phyloP scores from a whole-genome alignment of 768 basidiomycete genomes.

The Boletus huronensis region DNA sequence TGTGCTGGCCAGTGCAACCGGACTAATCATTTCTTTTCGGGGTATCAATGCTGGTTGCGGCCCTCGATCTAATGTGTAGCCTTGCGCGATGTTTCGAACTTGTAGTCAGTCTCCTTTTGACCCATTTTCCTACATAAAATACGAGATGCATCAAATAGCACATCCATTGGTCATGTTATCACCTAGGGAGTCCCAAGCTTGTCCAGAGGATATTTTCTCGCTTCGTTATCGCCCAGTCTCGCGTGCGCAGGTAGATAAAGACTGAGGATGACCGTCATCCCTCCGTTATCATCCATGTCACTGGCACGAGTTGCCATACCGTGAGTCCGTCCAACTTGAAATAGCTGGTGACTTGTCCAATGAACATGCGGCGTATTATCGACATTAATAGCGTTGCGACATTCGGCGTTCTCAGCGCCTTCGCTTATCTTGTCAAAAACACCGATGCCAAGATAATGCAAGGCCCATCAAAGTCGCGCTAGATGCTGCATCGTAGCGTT shows the following conservation, averaged over 20 bases:
- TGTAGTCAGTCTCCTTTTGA: not conserved
- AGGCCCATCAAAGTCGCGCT: not conserved
- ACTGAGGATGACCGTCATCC: not conserved
- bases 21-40: too few relatives aligned
- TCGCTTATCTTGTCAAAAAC: constrained; percentile 5
- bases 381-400: not conserved
- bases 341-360: not conserved
- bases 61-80: not conserved
- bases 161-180: not conserved
- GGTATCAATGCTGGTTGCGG: not conserved
- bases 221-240: not conserved
- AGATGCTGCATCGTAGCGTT: not conserved
- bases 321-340: not conserved
- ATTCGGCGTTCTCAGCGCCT: not conserved
- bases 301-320: not conserved
- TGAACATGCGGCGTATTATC: not conserved
- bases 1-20: too few relatives aligned
- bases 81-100: too few relatives aligned
- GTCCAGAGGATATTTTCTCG: not conserved
- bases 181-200: not conserved
- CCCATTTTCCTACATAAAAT: not conserved
- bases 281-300: not conserved
- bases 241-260: not conserved
- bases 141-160: too few relatives aligned
- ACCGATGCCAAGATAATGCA: constrained; percentile 5